Conservation (phyloP, 768 basidiomycete genomes). For the Tricholomella constricta region DNA sequence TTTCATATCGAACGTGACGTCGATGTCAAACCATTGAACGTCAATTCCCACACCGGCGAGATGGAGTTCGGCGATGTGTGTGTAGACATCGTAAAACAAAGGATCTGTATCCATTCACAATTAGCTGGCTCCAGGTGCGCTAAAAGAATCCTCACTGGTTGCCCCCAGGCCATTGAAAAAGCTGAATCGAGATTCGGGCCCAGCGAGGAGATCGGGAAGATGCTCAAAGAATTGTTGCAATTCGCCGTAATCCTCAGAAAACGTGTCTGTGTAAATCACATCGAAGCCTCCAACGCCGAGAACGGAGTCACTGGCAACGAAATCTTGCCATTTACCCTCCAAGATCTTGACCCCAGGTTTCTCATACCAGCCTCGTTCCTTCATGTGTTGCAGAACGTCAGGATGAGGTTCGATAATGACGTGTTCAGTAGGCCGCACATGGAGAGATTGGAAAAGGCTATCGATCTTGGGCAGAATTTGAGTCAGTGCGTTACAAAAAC, state of each 20-base stretch:
- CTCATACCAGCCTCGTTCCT: conserved; percentile 72
- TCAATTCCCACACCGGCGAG: conserved; percentile 79
- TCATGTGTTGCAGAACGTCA: conserved; percentile 86
- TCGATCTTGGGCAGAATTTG: conserved; percentile 63
- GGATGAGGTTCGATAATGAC: conserved; percentile 95
- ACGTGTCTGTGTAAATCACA: conserved; percentile 89
- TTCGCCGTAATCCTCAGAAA: conserved; percentile 84
- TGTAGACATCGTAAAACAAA: conserved; percentile 90
- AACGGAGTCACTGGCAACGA: conserved; percentile 61
- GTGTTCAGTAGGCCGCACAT: conserved; percentile 65
- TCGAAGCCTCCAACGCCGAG: conserved; percentile 77
- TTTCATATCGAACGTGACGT: conserved; percentile 51
- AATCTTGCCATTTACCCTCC: conserved; percentile 95
- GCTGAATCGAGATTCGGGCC: conserved; percentile 78
- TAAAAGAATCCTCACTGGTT: conserved; percentile 61
- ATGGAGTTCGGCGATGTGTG: conserved; percentile 81
- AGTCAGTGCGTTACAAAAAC: neutral
- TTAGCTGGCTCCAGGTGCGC: conserved; percentile 3
- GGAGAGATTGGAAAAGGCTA: conserved; percentile 68
- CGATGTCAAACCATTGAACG: conserved; percentile 81
- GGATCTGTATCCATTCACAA: conserved; percentile 54
- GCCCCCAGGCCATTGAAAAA: conserved; percentile 99
- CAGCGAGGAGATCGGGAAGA: conserved; percentile 74
- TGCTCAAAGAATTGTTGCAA: conserved; percentile 81
- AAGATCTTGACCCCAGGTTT: conserved; percentile 77